phyloP scores from a whole-genome alignment of 768 basidiomycete genomes.

The Suillus brevipes region DNA sequence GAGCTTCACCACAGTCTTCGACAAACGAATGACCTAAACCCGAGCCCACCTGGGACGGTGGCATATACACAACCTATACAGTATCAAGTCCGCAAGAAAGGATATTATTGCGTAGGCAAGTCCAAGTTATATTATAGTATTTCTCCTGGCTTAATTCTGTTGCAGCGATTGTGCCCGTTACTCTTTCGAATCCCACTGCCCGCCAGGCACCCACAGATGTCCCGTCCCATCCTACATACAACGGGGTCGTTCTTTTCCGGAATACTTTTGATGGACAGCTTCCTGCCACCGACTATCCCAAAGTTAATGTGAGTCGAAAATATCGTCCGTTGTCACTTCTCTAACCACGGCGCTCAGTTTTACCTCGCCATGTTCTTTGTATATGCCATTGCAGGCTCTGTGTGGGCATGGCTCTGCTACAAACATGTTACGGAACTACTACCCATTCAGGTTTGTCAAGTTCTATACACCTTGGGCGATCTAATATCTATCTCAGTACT shows the following conservation, averaged over 20 bases:
- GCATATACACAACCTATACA: conserved; percentile 72
- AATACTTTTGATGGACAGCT: conserved; percentile 89
- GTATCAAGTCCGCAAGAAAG: conserved; percentile 82
- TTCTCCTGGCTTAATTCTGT: conserved; percentile 8
- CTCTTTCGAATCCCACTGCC: conserved; percentile 51
- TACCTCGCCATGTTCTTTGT: conserved; percentile 82
- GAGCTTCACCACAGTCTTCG: conserved; percentile 15
- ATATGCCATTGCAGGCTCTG: conserved; percentile 66
- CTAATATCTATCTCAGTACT: conserved; percentile 55
- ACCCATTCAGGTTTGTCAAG: conserved; percentile 71
- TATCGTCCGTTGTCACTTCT: neutral
- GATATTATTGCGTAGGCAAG: conserved; percentile 95
- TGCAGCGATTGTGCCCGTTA: conserved; percentile 85
- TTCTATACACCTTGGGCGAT: neutral
- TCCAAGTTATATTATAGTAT: conserved; percentile 13
- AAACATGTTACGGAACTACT: conserved; percentile 79
- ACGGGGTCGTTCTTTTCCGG: conserved; percentile 78
- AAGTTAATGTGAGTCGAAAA: conserved; percentile 74
- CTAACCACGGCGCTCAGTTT: conserved; percentile 52
- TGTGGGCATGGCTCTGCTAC: conserved; percentile 86
- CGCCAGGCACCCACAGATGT: conserved; percentile 49
- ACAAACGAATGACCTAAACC: conserved; percentile 37
- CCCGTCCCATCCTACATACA: conserved; percentile 73
- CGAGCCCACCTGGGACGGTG: conserved; percentile 51
- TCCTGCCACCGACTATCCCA: conserved; percentile 93